Evolutionary conservation across 805 yeast species (phyloP).

Genomic region (Grigorovia humatica): DNA sequence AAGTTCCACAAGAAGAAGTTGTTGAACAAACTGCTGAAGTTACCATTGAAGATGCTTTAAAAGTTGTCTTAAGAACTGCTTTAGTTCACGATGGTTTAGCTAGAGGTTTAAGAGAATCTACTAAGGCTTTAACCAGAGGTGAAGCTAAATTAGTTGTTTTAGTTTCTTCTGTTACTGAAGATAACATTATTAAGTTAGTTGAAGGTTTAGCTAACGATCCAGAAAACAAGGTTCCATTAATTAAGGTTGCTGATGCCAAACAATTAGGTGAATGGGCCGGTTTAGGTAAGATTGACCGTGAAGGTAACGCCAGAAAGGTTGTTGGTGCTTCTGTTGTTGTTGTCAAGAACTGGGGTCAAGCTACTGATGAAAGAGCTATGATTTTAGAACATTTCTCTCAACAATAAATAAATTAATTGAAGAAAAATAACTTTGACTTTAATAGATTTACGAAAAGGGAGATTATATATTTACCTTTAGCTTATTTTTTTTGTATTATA

Average conservation of each 20-base stretch:
- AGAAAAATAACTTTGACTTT: background rate
- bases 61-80: slow-evolving; percentile 96
- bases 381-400: slow-evolving; percentile 92
- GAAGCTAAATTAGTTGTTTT: slow-evolving; percentile 97
- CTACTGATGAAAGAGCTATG: slow-evolving; percentile 93
- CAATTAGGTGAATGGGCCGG: slow-evolving; percentile 99
- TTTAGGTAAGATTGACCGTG: slow-evolving; percentile 98
- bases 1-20: slow-evolving; percentile 72
- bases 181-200: slow-evolving; percentile 88
- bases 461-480: background rate
- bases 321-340: slow-evolving; percentile 99
- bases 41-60: slow-evolving; percentile 96
- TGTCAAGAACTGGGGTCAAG: slow-evolving; percentile 99
- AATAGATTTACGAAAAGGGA: background rate
- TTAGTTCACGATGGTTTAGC: slow-evolving; percentile 99
- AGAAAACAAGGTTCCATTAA: slow-evolving; percentile 90
- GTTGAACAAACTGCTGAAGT: slow-evolving; percentile 79
- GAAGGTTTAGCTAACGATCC: slow-evolving; percentile 99
- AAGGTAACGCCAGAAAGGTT: slow-evolving; percentile 99
- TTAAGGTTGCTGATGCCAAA: slow-evolving; percentile 99
- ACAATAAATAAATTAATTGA: slow-evolving; percentile 41
- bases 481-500: background rate
- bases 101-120: slow-evolving; percentile 99
- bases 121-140: slow-evolving; percentile 95
- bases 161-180: slow-evolving; percentile 98